A percentile compares a stretch with the other conserved stretches of the same genome.
phyloP scores from a whole-genome alignment of 2,329 filamentous ascomycete genomes.

The Lanzia echinophila region DNA sequence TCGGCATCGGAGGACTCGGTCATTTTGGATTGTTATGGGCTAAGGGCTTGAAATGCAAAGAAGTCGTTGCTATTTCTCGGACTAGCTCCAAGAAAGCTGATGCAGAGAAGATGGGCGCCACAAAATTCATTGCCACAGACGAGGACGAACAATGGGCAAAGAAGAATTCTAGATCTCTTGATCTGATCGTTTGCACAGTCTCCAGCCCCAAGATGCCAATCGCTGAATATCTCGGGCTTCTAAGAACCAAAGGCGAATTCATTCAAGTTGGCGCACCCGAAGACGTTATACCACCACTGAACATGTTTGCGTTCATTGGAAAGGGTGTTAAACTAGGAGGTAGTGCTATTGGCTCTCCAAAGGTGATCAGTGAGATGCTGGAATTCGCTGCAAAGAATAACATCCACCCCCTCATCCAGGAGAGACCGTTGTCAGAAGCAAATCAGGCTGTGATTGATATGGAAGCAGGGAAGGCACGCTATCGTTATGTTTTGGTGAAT shows the following conservation, averaged over 20 bases:
- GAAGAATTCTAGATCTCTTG: conserved; percentile 43
- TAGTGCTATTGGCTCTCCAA: conserved; percentile 31
- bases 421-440: conserved; percentile 46
- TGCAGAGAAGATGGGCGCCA: conserved; percentile 9
- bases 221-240: conserved; percentile 50
- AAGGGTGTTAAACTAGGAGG: conserved; percentile 44
- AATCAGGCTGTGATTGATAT: conserved; percentile 51
- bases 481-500: conserved; percentile 36
- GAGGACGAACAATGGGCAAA: conserved; percentile 37
- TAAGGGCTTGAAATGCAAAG: conserved; percentile 60
- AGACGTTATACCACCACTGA: conserved; percentile 43
- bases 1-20: conserved; percentile 66
- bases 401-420: conserved; percentile 50
- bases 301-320: conserved; percentile 38
- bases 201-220: conserved; percentile 53
- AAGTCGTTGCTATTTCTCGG: conserved; percentile 47
- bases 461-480: conserved; percentile 47
- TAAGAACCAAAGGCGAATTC: conserved; percentile 51
- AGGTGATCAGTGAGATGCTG: conserved; percentile 54
- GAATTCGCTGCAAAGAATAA: conserved; percentile 50
- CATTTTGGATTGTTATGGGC: conserved; percentile 66
- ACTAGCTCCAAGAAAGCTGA: conserved; percentile 5
- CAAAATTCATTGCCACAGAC: conserved; percentile 7
- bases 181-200: conserved; percentile 53
- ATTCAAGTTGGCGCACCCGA: conserved; percentile 61